Base-by-base conservation (phyloP, 768 basidiomycete genomes). In the Leccinum disarticulatum region DNA sequence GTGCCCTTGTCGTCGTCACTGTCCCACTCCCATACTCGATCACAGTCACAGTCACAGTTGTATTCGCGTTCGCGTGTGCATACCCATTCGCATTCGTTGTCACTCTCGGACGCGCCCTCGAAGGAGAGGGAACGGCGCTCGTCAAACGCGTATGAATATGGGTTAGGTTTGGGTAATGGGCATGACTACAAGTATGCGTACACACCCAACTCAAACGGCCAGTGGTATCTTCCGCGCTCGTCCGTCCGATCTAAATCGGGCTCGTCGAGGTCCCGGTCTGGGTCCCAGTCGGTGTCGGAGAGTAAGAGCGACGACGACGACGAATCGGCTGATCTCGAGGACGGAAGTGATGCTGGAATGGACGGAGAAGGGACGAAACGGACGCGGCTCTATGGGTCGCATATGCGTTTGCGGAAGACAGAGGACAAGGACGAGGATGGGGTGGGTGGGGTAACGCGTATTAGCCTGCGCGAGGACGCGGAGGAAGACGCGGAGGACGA, bases 141-240 rank as follows among this genome's bases (percentile, higher is more conserved):
- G 19, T 67, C 67, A 19, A 64, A 68, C 38, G 64, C 57, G 11
- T 60, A 52, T 46, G 63, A 68, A 36, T 62, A 67, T 17, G 47
- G 50, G 2, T 36, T 48, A 10, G 30, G 52, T 9, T 22, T 28
- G 6, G 41, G 28, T 28, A 28, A 52, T 31, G 55, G 58, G 27
- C n/a, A 30, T 2, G 62, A 47, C 17, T 17, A 30, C 10, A 30
- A 2, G 51, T n/a, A 52, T 6, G 19, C 36, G 28, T 59, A 69
- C 48, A 64, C 68, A 2, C 36, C 56, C 15, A 47, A 56, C 66
- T 62, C 69, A 25, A 71, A 75, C 31, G 82, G 77, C 25, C 81
- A 77, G 33, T 85, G 84, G 83, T 82, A 82, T 14, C 76, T 83
- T 48, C 83, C 82, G 25, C 77, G 79, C 35, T 85, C 84, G 27